Percentiles rank a stretch among this genome's conserved stretches.
phyloP scores from a whole-genome alignment of 495 filamentous ascomycete genomes.

The Aspergillus cristatus region DNA sequence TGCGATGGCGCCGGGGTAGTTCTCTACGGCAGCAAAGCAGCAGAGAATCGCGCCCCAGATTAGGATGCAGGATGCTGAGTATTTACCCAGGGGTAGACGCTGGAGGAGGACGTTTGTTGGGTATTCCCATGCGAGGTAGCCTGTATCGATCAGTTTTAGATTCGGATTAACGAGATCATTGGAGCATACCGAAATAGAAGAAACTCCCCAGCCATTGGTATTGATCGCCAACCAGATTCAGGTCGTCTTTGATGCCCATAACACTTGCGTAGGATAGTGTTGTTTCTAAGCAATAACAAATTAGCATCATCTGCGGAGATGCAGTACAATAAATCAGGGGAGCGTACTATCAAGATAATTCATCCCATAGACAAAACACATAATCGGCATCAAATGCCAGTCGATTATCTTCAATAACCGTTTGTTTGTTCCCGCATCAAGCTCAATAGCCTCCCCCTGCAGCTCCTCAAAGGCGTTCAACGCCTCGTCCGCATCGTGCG shows the following conservation, averaged over 20 bases:
- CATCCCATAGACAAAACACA: constrained; percentile 55
- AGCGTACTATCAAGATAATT: constrained; percentile 52
- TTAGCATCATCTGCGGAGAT: neutral
- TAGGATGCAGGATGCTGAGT: constrained; percentile 46
- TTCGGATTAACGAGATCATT: too few relatives aligned
- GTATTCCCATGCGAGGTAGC: constrained; percentile 58
- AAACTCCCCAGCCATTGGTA: constrained; percentile 49
- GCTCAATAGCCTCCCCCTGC: constrained; percentile 37
- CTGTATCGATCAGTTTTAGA: constrained; percentile 13
- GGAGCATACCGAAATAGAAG: constrained; percentile 51
- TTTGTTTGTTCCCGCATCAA: constrained; percentile 49
- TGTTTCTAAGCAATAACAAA: constrained; percentile 34
- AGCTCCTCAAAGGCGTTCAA: constrained; percentile 44
- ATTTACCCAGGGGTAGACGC: constrained; percentile 49
- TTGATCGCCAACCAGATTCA: constrained; percentile 30
- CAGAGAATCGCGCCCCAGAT: constrained; percentile 49
- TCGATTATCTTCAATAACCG: constrained; percentile 50
- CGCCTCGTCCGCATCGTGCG: constrained; percentile 52
- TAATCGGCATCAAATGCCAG: constrained; percentile 51
- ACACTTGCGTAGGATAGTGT: constrained; percentile 55
- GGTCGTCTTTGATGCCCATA: constrained; percentile 49
- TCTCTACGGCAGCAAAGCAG: constrained; percentile 43
- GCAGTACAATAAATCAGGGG: constrained; percentile 1
- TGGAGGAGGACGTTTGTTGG: constrained; percentile 53
- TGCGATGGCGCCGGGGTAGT: constrained; percentile 39